Percentiles rank a stretch among this genome's conserved stretches.
Evolutionary conservation across 352 stramenopile genomes (phyloP).

Genomic region (Labyrinthula sp.): DNA sequence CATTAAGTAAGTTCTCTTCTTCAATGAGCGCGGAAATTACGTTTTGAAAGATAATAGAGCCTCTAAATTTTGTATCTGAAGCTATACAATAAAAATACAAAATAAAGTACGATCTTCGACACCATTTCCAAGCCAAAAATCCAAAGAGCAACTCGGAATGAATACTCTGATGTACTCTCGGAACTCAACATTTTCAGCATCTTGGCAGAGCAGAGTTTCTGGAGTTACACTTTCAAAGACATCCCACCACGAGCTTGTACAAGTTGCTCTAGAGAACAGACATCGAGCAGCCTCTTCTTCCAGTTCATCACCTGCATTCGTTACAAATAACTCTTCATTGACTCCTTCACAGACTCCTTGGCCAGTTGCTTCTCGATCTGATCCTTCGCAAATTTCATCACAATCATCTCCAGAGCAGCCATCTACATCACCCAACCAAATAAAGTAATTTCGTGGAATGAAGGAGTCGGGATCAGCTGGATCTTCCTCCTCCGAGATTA

Average conservation of each 20-base stretch:
- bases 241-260: constrained; percentile 18
- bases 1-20: constrained; percentile 9
- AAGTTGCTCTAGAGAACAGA: constrained; percentile 2
- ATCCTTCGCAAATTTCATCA: constrained; percentile 9
- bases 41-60: constrained; percentile 7
- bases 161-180: constrained; percentile 7
- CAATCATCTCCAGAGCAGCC: constrained; percentile 9
- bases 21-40: constrained; percentile 6
- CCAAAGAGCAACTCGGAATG: constrained; percentile 17
- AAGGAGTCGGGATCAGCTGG: too few species aligned
- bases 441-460: too few species aligned
- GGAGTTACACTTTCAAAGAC: constrained; percentile 4
- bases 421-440: constrained; percentile 21
- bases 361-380: not conserved
- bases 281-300: constrained; percentile 6
- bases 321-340: not conserved
- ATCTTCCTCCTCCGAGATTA: too few species aligned
- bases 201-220: constrained; percentile 11
- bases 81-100: too few species aligned
- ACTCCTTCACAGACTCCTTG: not conserved
- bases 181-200: constrained; percentile 10
- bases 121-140: constrained; percentile 21
- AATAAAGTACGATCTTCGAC: constrained; percentile 1
- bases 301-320: not conserved
- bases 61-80: too few species aligned